Evolutionary conservation across 176 grass and related monocot genomes (phyloP), one percentile per base, ranked within the genome.

Genomic region (Saccharum officinarum): DNA sequence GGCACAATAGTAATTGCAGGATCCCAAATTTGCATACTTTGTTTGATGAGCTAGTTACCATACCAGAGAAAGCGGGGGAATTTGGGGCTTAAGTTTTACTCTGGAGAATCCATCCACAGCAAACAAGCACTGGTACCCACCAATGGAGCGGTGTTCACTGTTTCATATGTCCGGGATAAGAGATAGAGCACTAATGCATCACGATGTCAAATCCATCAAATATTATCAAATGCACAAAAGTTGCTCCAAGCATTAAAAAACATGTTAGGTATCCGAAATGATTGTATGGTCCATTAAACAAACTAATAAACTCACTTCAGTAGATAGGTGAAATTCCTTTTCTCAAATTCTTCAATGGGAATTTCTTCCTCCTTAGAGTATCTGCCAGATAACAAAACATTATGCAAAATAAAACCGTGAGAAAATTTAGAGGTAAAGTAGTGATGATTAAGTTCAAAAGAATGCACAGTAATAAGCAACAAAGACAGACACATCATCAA

Each of bases 281-380:
- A 82, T 45, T 40, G 33, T 1, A 37, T 73, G n/a, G 18, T 76
- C 1, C 5, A 10, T 39, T 62, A 63, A 45, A 37, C 12, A 69
- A 72, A 60, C 18, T n/a, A 71, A 42, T 85, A 44, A 71, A 94
- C 92, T 90, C 82, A 99, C 97, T 91, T 96, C 79, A 97, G 75
- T 40, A 96, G 81, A 41, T 99, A 97, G 83, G 90, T 97, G 73
- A 97, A 97, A 87, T 99, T 99, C 84, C 74, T 87, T 49, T 67
- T 78, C 68, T 87, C 80, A 20, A 69, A 90, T 61, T 83, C 84
- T 33, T 87, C 84, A 13, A 83, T 62, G 46, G 74, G n/a, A 26
- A 81, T 69, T 26, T 50, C 67, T 92, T 99, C 97, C 77, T 99
- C 97, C 84, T 99, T 97, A 10, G 86, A 95, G 67, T 96, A 99